Evolutionary conservation across 257 asterid genomes (phyloP).

Genomic region (Ehretia macrophylla): DNA sequence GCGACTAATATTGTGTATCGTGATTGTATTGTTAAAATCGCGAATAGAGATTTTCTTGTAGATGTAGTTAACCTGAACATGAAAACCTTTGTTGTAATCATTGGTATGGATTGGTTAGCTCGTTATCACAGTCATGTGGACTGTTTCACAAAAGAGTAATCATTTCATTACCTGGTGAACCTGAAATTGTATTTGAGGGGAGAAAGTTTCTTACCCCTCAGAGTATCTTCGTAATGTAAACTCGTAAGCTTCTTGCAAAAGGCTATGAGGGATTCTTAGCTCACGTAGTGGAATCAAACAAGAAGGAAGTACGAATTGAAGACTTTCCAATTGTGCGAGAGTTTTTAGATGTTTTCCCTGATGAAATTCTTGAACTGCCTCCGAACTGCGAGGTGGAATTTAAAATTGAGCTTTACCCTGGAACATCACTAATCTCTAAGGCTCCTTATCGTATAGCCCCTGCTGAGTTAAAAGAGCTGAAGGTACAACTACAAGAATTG

Average conservation of each 20-base stretch:
- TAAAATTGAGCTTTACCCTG: neutral
- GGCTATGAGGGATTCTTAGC: too few species aligned
- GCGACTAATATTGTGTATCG: too few species aligned
- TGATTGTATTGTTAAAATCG: too few species aligned
- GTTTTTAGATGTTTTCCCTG: neutral
- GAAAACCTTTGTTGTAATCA: too few species aligned
- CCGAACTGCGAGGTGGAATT: neutral
- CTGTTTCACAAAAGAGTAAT: too few species aligned
- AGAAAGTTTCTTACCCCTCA: neutral
- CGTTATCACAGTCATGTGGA: too few species aligned
- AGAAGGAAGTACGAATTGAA: neutral
- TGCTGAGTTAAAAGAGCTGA: conserved; percentile 1
- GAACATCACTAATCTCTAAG: neutral
- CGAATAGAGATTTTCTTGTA: too few species aligned
- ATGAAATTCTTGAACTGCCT: too few species aligned
- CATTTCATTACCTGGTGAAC: too few species aligned
- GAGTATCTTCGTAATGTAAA: neutral
- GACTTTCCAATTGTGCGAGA: neutral
- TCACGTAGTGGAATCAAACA: too few species aligned
- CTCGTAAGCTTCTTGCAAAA: neutral
- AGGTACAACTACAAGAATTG: neutral
- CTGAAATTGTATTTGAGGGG: neutral
- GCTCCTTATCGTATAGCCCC: conserved; percentile 5
- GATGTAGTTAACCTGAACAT: too few species aligned
- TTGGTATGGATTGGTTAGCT: too few species aligned